phyloP scores from a whole-genome alignment of 2,329 filamentous ascomycete species.

The Cytospora chrysosperma region DNA sequence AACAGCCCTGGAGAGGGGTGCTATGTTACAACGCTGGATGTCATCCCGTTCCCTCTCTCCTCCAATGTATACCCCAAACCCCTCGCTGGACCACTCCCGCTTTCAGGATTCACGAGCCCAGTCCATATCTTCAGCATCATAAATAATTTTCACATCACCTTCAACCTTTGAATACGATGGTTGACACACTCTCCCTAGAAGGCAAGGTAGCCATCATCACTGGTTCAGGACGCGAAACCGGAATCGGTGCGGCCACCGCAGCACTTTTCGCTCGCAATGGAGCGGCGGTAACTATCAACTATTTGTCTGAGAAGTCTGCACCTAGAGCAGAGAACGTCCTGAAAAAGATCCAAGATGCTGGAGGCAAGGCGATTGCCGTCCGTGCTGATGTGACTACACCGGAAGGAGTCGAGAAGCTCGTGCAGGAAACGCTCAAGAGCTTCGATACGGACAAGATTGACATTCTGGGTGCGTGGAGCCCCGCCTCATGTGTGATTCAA shows the following conservation, averaged over 20 bases:
- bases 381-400: constrained; percentile 35
- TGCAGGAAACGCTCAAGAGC: constrained; percentile 35
- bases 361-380: constrained; percentile 34
- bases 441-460: constrained; percentile 40
- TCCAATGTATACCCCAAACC: too few species aligned
- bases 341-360: constrained; percentile 30
- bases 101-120: too few species aligned
- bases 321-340: constrained; percentile 34
- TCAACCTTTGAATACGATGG: not conserved
- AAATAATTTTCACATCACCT: too few species aligned
- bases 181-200: constrained; percentile 38
- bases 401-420: constrained; percentile 35
- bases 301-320: constrained; percentile 37
- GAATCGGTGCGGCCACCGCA: constrained; percentile 45
- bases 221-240: constrained; percentile 44
- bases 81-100: too few species aligned
- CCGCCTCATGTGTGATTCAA: not conserved
- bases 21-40: too few species aligned
- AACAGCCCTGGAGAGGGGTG: too few species aligned
- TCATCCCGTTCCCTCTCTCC: too few species aligned
- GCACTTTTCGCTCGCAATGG: constrained; percentile 40
- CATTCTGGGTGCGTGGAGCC: constrained; percentile 36
- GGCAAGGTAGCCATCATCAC: constrained; percentile 46
- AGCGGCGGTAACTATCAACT: constrained; percentile 41
- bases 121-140: too few species aligned